phyloP scores from a whole-genome alignment of 2,329 filamentous ascomycete genomes.

The Ophiostoma himal-ulmi region DNA sequence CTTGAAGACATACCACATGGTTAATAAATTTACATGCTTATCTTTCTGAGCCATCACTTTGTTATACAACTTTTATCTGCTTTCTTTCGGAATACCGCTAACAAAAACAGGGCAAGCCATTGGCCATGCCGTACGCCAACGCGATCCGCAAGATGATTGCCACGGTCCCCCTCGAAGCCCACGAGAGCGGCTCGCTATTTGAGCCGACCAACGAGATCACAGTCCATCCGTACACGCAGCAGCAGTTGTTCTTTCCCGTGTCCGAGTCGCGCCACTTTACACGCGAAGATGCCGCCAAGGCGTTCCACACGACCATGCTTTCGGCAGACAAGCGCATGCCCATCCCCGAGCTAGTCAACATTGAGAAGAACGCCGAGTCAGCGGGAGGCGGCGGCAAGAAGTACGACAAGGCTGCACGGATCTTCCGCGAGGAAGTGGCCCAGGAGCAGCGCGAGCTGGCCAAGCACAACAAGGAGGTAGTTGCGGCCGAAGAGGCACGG shows the following conservation, averaged over 20 bases:
- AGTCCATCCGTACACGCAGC: conserved; percentile 55
- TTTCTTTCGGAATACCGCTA: neutral
- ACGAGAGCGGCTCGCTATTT: conserved; percentile 41
- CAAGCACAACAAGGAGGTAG: conserved; percentile 32
- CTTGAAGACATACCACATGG: conserved; percentile 91
- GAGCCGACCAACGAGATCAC: conserved; percentile 61
- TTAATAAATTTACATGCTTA: conserved; percentile 59
- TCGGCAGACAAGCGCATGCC: conserved; percentile 57
- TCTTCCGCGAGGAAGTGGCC: conserved; percentile 35
- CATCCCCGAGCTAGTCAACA: conserved; percentile 54
- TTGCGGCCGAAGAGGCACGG: conserved; percentile 36
- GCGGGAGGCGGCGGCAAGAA: conserved; percentile 33
- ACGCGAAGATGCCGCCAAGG: conserved; percentile 58
- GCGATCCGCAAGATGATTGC: conserved; percentile 79
- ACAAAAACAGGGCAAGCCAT: conserved; percentile 60
- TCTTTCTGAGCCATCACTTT: conserved; percentile 55
- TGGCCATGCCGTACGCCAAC: conserved; percentile 70
- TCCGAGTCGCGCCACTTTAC: conserved; percentile 60
- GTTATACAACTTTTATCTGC: conserved; percentile 17
- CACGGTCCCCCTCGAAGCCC: conserved; percentile 42
- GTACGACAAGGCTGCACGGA: conserved; percentile 25
- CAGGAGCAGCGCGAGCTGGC: conserved; percentile 19
- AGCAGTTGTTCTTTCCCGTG: conserved; percentile 60
- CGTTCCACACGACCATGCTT: conserved; percentile 55
- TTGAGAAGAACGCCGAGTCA: conserved; percentile 44